phyloP scores from a whole-genome alignment of 2,329 filamentous ascomycete species.

The Sporothrix phasma region DNA sequence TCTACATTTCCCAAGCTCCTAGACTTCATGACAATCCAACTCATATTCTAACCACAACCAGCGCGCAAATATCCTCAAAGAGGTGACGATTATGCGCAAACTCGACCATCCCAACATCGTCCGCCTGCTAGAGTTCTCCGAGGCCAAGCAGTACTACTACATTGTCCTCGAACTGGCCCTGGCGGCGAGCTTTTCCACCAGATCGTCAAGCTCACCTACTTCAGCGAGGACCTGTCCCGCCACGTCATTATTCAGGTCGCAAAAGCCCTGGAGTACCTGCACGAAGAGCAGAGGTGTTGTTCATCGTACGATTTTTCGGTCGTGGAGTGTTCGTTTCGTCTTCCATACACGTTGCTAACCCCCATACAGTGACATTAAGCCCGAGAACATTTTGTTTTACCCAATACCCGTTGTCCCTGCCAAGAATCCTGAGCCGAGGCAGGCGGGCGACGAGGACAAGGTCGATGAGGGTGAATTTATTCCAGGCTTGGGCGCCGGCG shows the following conservation, averaged over 20 bases:
- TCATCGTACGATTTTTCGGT: conserved; percentile 64
- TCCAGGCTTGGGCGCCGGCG: conserved; percentile 69
- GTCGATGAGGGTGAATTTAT: conserved; percentile 92
- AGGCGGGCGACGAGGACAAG: conserved; percentile 92
- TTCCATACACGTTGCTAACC: not conserved
- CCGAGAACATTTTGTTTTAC: conserved; percentile 91
- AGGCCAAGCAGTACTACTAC: conserved; percentile 93
- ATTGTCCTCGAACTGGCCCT: conserved; percentile 88
- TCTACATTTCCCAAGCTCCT: no score
- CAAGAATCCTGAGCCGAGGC: conserved; percentile 67
- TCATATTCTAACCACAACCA: conserved; percentile 29
- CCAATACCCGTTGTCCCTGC: conserved; percentile 74
- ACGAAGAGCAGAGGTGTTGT: conserved; percentile 93
- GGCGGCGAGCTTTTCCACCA: conserved; percentile 97
- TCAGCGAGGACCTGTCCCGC: conserved; percentile 88
- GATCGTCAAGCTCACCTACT: conserved; percentile 95
- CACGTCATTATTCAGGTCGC: conserved; percentile 94
- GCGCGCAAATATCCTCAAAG: conserved; percentile 96
- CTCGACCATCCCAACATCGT: conserved; percentile 94
- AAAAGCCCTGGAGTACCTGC: conserved; percentile 85
- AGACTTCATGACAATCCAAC: not conserved
- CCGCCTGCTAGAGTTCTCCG: conserved; percentile 85
- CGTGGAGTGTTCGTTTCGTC: not conserved
- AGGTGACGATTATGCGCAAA: conserved; percentile 97
- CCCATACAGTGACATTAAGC: conserved; percentile 77